Base-by-base conservation (phyloP, 2,329 filamentous ascomycete species). In the Trichoderma cornu-damae region DNA sequence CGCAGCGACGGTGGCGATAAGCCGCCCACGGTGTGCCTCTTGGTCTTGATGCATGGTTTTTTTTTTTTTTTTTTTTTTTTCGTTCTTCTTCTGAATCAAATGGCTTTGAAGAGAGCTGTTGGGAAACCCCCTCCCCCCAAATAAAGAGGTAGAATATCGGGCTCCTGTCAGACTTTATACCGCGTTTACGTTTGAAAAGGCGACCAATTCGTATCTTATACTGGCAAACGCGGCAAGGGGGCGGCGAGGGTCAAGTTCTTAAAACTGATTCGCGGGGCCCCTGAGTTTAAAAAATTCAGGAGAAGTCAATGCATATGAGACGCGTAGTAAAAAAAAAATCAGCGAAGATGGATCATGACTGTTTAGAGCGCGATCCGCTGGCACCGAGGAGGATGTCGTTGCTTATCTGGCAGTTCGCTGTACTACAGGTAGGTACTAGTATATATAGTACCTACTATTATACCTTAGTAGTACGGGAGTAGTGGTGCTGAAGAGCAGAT, bases 1-100 rank as follows among this genome's bases (percentile, higher is more conserved):
- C 26, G 90, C 91, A 49, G 92, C 91, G 58, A 92, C 77, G 65
- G 92, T 93, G 62, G 93, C 92, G 57, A 94, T 74, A 54, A 96
- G 78, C 64, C 92, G 88, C 34, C 46, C 50, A 26, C 55, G 59
- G 22, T 32, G 43, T 20, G 44, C 37, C 14, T 60, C 47, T 49
- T 42, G 28, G 28, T 60, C 52, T 42, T 53, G 59, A 35, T 40
- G 57, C 57, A 59, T 61, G 14, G 32, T 38, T 44, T n/a, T n/a
- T n/a, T n/a, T n/a, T n/a, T n/a, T n/a, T n/a, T n/a, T n/a, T n/a
- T n/a, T n/a, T n/a, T n/a, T n/a, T n/a, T n/a, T n/a, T n/a, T n/a
- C n/a, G n/a, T n/a, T n/a, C n/a, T n/a, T n/a, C n/a, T n/a, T n/a
- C n/a, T n/a, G n/a, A n/a, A n/a, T n/a, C 28, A 20, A 40, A 30